phyloP scores from a whole-genome alignment of 2,329 filamentous ascomycete genomes.

The Colletotrichum sp. region DNA sequence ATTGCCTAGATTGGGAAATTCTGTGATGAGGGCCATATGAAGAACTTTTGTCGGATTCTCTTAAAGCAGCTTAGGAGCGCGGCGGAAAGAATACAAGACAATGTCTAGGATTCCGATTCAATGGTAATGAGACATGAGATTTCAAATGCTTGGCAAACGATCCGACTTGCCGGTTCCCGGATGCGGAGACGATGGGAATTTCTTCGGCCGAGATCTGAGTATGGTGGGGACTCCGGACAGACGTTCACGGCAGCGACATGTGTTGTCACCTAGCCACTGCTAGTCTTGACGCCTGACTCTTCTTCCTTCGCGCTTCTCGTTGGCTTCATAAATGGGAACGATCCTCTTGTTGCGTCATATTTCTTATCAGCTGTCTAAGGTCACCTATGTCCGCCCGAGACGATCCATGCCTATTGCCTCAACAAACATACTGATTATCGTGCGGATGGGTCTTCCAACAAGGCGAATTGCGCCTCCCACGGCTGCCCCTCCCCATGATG shows the following conservation, averaged over 20 bases:
- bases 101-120: background rate
- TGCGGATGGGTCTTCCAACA: background rate
- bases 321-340: background rate
- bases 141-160: background rate
- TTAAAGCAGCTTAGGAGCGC: background rate
- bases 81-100: background rate
- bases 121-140: background rate
- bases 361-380: fast-evolving
- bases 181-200: background rate
- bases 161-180: background rate
- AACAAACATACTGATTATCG: background rate
- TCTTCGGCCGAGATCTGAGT: background rate
- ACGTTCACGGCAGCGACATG: background rate
- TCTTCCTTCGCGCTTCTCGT: background rate
- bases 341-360: background rate
- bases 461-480: background rate
- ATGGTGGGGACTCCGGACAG: background rate
- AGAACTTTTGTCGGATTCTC: background rate
- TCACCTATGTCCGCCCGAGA: background rate
- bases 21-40: fast-evolving
- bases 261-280: background rate
- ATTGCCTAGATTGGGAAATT: background rate
- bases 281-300: background rate
- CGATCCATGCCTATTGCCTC: background rate
- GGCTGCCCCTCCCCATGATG: too few species aligned